A percentile compares a stretch with the other conserved stretches of the same genome.
These are phyloP conservation scores for Fusarium poae DNA, from an alignment of 2,329 filamentous ascomycete species.

Conservation along the genomic window DNA sequence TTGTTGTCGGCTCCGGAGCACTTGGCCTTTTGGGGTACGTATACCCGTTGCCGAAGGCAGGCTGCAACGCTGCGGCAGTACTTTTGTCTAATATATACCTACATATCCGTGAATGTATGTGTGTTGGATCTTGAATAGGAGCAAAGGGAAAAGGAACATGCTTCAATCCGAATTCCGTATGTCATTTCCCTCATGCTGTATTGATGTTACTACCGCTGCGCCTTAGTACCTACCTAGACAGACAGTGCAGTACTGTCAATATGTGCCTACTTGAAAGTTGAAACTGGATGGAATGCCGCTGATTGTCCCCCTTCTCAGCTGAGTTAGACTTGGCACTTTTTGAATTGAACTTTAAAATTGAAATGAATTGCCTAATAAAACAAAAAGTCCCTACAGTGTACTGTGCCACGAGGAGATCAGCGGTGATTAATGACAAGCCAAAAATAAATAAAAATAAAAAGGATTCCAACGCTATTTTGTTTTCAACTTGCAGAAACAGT, in stretches of 20 bases:
- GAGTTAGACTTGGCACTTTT: constrained; percentile 1
- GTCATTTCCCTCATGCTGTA: constrained; percentile 15
- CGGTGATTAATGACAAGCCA: background rate
- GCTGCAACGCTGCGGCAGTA: constrained; percentile 32
- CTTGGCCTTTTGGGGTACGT: constrained; percentile 35
- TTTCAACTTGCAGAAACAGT: constrained; percentile 26
- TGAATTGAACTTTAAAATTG: constrained; percentile 3
- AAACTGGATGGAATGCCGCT: background rate
- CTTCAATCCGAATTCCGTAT: constrained; percentile 19
- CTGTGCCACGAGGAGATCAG: constrained; percentile 12
- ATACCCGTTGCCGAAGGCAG: constrained; percentile 36
- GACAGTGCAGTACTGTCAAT: background rate
- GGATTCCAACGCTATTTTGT: background rate
- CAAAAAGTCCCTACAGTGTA: background rate
- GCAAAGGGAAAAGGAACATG: background rate
- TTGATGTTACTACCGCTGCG: constrained; percentile 12
- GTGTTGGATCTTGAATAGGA: background rate
- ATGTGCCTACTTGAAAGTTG: no score
- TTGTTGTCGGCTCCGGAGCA: constrained; percentile 33
- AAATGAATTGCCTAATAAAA: background rate
- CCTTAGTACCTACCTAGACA: background rate
- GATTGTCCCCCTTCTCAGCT: constrained; percentile 9
- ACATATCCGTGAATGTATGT: background rate
- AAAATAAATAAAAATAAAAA: background rate
- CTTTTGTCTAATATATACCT: constrained; percentile 15